phyloP scores from a whole-genome alignment of 2,329 filamentous ascomycete genomes.

The Neonectria sp. region DNA sequence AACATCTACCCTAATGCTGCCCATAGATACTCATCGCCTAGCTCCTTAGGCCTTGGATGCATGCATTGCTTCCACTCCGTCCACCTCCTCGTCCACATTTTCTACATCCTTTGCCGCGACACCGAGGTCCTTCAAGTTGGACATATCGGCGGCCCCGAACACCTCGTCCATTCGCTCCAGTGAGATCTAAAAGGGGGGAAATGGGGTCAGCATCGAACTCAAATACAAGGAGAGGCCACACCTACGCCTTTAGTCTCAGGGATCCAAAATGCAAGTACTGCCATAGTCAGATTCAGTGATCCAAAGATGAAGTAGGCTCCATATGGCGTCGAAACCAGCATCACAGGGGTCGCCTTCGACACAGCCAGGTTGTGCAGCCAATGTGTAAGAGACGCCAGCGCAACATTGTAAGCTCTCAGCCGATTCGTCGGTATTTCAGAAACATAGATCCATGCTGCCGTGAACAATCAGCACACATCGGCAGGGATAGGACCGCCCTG shows the following conservation, averaged over 20 bases:
- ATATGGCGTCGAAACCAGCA: slow-evolving; percentile 63
- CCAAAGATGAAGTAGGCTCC: slow-evolving; percentile 73
- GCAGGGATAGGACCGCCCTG: background rate
- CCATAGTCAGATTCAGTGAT: slow-evolving; percentile 71
- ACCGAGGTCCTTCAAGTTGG: slow-evolving; percentile 34
- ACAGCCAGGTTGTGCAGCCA: slow-evolving; percentile 78
- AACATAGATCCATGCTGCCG: slow-evolving; percentile 60
- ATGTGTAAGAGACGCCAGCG: slow-evolving; percentile 73
- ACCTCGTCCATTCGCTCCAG: slow-evolving; percentile 40
- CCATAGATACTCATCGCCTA: background rate
- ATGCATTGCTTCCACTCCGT: background rate
- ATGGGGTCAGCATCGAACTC: background rate
- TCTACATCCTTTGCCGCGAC: slow-evolving; percentile 22
- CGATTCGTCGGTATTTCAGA: slow-evolving; percentile 74
- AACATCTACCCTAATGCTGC: too few relatives aligned
- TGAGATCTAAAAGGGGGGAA: slow-evolving; percentile 26
- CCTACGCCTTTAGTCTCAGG: slow-evolving; percentile 72
- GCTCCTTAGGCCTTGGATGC: slow-evolving; percentile 4
- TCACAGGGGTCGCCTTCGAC: slow-evolving; percentile 71
- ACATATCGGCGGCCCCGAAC: slow-evolving; percentile 37
- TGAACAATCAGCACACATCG: background rate
- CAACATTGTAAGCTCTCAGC: slow-evolving; percentile 71
- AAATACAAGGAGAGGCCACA: slow-evolving; percentile 7
- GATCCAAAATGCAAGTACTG: slow-evolving; percentile 61
- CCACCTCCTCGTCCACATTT: slow-evolving; percentile 32